Evolutionary conservation across 176 grass and related monocot species (phyloP).

Genomic region (Hyparrhenia diplandra): DNA sequence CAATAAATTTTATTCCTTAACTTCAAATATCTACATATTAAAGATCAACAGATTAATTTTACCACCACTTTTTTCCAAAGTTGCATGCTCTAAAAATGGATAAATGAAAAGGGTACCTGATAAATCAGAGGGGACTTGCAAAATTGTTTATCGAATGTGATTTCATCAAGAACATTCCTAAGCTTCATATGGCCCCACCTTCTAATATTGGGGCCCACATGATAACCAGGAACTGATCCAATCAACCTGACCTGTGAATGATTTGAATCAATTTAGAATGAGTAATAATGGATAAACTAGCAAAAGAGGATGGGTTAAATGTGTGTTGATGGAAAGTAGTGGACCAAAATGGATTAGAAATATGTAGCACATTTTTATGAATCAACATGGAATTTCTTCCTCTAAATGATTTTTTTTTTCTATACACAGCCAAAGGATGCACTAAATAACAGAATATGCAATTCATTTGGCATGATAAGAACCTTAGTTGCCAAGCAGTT

Average conservation of each 20-base stretch:
- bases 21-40: neutral
- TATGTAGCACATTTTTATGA: neutral
- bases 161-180: slow-evolving; percentile 69
- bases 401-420: neutral
- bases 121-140: slow-evolving; percentile 85
- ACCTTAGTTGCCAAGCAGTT: neutral
- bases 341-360: neutral
- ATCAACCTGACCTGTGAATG: slow-evolving; percentile 75
- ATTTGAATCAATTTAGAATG: slow-evolving; percentile 6
- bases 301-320: neutral
- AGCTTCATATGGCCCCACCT: slow-evolving; percentile 97
- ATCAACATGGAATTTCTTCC: neutral
- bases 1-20: neutral
- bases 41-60: neutral
- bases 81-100: slow-evolving; percentile 17
- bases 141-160: slow-evolving; percentile 75
- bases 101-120: slow-evolving; percentile 49
- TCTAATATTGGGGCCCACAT: slow-evolving; percentile 64
- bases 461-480: neutral
- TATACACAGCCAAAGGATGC: neutral
- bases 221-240: slow-evolving; percentile 91
- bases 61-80: neutral
- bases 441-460: neutral
- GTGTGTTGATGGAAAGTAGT: neutral
- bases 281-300: slow-evolving; percentile 1